Conservation (phyloP, 108 stramenopile species). For the Nitzschia inconspicua region DNA sequence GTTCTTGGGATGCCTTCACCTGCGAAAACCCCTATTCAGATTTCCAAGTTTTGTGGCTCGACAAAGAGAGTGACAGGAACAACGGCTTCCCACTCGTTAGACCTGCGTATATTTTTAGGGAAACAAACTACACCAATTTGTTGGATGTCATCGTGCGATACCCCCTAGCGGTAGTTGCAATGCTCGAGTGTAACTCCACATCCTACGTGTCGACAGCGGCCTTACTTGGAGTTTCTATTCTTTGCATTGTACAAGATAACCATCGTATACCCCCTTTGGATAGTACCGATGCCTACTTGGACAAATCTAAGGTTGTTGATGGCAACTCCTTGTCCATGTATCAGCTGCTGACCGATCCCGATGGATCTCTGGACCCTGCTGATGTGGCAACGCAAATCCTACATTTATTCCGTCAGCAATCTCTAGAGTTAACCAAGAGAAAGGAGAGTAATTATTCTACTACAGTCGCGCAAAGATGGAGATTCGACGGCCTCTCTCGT, state of each 20-base stretch:
- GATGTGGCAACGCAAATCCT: conserved; percentile 12
- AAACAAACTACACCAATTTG: conserved; percentile 2
- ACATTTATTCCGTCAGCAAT: conserved; percentile 14
- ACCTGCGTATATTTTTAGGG: conserved; percentile 9
- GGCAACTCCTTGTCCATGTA: not conserved
- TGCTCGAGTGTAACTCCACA: conserved; percentile 10
- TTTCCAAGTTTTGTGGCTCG: conserved; percentile 23
- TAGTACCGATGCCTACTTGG: not conserved
- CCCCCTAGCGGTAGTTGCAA: conserved; percentile 5
- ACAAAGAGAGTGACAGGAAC: not conserved
- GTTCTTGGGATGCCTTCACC: conserved; percentile 16
- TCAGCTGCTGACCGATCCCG: not conserved
- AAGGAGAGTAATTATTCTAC: not conserved
- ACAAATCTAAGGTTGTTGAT: not conserved
- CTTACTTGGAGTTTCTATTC: conserved; percentile 4
- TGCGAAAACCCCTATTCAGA: conserved; percentile 9
- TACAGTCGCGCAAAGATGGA: not conserved
- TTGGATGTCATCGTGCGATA: conserved; percentile 9
- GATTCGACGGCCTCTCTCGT: conserved; percentile 1
- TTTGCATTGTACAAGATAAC: conserved; percentile 12
- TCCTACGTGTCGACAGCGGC: not conserved
- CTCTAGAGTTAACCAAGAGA: not conserved
- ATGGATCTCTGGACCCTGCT: not conserved
- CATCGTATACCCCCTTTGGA: conserved; percentile 6
- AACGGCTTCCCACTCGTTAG: conserved; percentile 5